Conservation (phyloP, 2,329 filamentous ascomycete species). For the Nannizzia gypsea region DNA sequence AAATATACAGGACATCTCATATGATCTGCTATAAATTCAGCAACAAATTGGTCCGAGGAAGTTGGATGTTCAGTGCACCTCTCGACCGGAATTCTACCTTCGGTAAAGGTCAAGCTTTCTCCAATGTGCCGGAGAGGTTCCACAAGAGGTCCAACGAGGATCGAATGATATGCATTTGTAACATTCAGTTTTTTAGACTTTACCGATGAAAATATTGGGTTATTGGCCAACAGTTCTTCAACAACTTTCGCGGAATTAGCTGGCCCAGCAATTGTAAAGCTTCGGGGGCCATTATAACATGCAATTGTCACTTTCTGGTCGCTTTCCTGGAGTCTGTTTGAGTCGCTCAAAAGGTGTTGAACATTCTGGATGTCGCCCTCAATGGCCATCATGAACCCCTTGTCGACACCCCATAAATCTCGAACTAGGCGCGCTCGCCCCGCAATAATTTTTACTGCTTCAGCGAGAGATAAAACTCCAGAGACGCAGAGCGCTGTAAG, state of each 20-base stretch:
- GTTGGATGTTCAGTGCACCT: conserved; percentile 8
- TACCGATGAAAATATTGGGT: conserved; percentile 3
- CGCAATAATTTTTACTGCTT: conserved; percentile 22
- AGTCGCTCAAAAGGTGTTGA: conserved; percentile 20
- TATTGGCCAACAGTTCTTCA: conserved; percentile 16
- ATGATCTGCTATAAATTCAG: conserved; percentile 23
- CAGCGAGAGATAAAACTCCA: conserved; percentile 20
- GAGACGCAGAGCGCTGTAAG: conserved; percentile 26
- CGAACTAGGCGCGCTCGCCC: conserved; percentile 24
- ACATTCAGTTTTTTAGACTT: conserved; percentile 24
- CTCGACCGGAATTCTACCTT: conserved; percentile 18
- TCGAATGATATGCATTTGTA: conserved; percentile 34
- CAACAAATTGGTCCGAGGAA: background rate
- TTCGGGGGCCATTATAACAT: conserved; percentile 16
- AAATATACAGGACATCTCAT: conserved; percentile 37
- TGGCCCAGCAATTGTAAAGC: conserved; percentile 6
- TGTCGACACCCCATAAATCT: conserved; percentile 23
- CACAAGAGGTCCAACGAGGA: conserved; percentile 21
- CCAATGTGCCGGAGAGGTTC: conserved; percentile 12
- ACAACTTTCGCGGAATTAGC: conserved; percentile 12
- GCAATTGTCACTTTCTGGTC: conserved; percentile 19
- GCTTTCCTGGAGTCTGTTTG: conserved; percentile 14
- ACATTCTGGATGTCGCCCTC: conserved; percentile 1
- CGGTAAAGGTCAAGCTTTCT: conserved; percentile 14
- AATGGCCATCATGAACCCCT: conserved; percentile 25